Evolutionary conservation across 768 basidiomycete genomes (phyloP), one percentile per base, ranked within the genome.

Genomic region (Hericium alpestre): DNA sequence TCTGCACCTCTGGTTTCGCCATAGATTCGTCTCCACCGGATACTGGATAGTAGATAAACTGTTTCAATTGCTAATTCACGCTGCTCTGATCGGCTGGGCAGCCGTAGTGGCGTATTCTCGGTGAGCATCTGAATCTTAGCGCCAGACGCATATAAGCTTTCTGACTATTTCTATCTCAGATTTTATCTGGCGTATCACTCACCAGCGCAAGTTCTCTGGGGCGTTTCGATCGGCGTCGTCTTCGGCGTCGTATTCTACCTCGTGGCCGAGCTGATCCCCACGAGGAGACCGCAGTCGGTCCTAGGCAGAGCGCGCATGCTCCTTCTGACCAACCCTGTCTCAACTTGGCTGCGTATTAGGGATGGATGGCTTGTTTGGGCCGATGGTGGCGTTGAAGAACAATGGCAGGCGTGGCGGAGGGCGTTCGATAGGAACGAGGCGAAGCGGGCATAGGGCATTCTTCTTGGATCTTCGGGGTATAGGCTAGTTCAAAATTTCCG

Each of bases 311-410:
- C 72, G 3, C 82, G 84, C 48, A 59, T 68, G 4, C 72, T 69
- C 46, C 55, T 86, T n/a, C 65, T 93, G 37, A 63, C 63, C 1
- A 82, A 86, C 61, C 78, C 81, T 4, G 37, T 89, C 18, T 76
- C 76, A 5, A 71, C 67, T 0, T 92, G 87, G 87, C 66, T 87
- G 38, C 79, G 82, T 51, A 71, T 93, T 46, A 77, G 87, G 51
- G 90, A 93, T 65, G 87, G 90, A 6, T 93, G 90, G 90, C 78
- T 75, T 11, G 72, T 90, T 1, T 93, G 87, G 85, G 63, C 73
- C 3, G 90, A 93, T 66, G 85, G 84, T n/a, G 90, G 90, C 2
- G 75, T 79, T 23, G 87, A 87, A 66, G 71, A 64, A 20, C 87
- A 88, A 60, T 93, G 87, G 86, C 64, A 68, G 57, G 67, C 69